Conservation (phyloP, 192 early-diverging fungal genomes). For the Martensiomyces pterosporus region DNA sequence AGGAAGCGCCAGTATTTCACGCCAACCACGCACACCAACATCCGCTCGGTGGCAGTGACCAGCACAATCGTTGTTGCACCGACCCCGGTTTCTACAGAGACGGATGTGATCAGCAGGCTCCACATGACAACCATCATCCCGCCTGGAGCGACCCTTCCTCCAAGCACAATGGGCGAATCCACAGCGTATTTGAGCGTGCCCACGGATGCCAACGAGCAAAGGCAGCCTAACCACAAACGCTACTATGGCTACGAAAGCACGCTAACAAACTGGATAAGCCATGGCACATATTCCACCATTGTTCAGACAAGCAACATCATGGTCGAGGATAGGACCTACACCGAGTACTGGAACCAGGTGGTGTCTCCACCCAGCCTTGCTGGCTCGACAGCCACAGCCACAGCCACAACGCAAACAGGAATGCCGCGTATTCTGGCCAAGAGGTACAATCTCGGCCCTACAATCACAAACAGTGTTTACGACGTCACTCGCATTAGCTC, state of each 20-base stretch:
- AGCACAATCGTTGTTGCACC: neutral
- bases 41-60: neutral
- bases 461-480: neutral
- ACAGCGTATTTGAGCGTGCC: too few species aligned
- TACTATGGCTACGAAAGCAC: neutral
- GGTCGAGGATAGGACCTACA: neutral
- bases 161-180: too few species aligned
- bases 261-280: neutral
- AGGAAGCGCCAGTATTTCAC: neutral
- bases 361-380: neutral
- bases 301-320: neutral
- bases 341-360: neutral
- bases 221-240: neutral
- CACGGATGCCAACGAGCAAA: too few species aligned
- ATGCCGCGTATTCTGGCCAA: neutral
- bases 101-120: neutral
- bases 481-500: neutral
- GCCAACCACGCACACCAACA: neutral
- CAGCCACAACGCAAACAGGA: neutral
- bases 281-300: neutral
- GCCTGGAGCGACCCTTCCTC: neutral
- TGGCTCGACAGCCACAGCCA: neutral
- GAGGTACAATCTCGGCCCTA: neutral
- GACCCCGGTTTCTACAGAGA: neutral
- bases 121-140: neutral